A percentile compares a stretch with the other conserved stretches of the same genome.
Evolutionary conservation across 2,329 filamentous ascomycete genomes (phyloP).

Genomic region (Stemphylium beticola): DNA sequence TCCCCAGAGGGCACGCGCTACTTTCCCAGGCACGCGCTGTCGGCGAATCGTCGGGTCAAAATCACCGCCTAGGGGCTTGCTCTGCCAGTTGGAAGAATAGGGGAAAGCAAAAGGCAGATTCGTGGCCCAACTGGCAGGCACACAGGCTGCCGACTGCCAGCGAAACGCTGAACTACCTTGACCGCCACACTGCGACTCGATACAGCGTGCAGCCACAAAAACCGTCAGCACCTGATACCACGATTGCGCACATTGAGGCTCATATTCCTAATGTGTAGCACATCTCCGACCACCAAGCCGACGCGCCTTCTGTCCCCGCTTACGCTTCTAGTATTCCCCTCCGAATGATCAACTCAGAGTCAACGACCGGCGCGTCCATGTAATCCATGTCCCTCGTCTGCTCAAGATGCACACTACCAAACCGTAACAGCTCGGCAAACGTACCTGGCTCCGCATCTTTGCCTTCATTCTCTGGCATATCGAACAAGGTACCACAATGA

Average conservation of each 20-base stretch:
- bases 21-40: no score
- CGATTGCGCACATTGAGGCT: neutral
- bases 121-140: no score
- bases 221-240: no score
- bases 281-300: neutral
- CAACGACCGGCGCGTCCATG: conserved; percentile 22
- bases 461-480: conserved; percentile 41
- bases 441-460: conserved; percentile 42
- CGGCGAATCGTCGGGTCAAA: no score
- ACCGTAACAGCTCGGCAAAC: conserved; percentile 47
- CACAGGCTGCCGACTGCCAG: no score
- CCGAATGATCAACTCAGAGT: conserved; percentile 19
- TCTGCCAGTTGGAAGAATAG: no score
- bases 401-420: conserved; percentile 45
- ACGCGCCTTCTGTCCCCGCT: neutral
- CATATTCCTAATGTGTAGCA: neutral
- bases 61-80: no score
- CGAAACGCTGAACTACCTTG: no score
- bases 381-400: conserved; percentile 42
- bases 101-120: no score
- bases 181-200: no score
- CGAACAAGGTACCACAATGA: conserved; percentile 38
- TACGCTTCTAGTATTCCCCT: conserved; percentile 28
- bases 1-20: neutral
- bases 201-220: no score